Conservation (phyloP, 2,329 filamentous ascomycete species). For the Xylaria sp. region DNA sequence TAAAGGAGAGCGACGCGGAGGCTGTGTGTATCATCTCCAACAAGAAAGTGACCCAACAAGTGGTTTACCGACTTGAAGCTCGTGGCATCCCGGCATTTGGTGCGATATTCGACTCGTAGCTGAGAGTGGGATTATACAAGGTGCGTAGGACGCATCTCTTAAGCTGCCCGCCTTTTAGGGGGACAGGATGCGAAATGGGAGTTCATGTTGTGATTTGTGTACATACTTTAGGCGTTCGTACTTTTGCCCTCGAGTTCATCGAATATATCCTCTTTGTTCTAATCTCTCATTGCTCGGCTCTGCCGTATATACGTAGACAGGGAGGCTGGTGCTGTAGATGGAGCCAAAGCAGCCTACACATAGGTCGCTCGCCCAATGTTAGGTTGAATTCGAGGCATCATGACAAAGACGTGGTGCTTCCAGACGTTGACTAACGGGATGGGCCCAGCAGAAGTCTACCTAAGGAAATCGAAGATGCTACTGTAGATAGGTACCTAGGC, state of each 20-base stretch:
- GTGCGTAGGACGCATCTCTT: background rate
- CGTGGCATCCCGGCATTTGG: constrained; percentile 72
- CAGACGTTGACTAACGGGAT: no score
- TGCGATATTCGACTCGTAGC: constrained; percentile 63
- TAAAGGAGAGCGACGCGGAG: constrained; percentile 63
- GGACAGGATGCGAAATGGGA: no score
- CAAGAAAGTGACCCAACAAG: constrained; percentile 67
- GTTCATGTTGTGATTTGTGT: background rate
- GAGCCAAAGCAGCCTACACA: no score
- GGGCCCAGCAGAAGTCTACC: no score
- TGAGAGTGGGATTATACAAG: background rate
- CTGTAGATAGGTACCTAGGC: no score
- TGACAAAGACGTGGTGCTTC: no score
- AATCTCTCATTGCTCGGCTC: background rate
- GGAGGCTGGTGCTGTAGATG: no score
- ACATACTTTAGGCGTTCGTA: background rate
- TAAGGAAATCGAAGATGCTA: no score
- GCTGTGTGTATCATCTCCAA: constrained; percentile 78
- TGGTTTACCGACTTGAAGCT: constrained; percentile 72
- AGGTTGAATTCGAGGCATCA: no score
- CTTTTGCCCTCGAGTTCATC: background rate
- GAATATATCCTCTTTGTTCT: background rate
- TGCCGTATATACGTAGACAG: no score
- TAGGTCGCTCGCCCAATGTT: no score
- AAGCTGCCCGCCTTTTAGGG: no score